Evolutionary conservation across 768 basidiomycete species (phyloP).

Genomic region (Mycena metata): DNA sequence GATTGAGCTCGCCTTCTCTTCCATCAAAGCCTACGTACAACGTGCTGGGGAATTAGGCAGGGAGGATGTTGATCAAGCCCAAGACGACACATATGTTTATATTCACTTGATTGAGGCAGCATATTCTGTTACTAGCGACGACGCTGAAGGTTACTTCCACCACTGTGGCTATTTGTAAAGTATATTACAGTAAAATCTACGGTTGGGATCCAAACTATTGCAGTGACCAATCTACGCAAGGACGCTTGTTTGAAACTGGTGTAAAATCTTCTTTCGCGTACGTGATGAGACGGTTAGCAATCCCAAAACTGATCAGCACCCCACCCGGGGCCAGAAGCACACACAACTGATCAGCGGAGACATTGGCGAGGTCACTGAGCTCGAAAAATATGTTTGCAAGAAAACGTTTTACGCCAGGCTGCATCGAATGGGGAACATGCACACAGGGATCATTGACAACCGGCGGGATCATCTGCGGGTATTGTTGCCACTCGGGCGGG

Average conservation of each 20-base stretch:
- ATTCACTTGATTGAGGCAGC: constrained; percentile 19
- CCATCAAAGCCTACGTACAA: constrained; percentile 20
- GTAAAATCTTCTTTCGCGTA: constrained; percentile 1
- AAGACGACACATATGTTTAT: constrained; percentile 24
- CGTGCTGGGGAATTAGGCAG: not conserved
- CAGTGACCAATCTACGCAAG: not conserved
- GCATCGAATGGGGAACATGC: not conserved
- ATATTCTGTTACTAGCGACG: constrained; percentile 9
- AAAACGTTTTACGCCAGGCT: not conserved
- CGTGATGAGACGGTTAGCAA: constrained; percentile 12
- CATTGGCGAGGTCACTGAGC: constrained; percentile 4
- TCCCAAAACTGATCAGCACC: not conserved
- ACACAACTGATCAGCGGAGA: not conserved
- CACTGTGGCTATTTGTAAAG: constrained; percentile 25
- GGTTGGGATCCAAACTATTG: too few species aligned
- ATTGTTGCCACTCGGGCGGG: not conserved
- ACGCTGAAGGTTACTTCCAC: constrained; percentile 19
- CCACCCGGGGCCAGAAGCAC: not conserved
- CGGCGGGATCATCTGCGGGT: not conserved
- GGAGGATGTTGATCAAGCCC: constrained; percentile 16
- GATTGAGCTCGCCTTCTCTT: constrained; percentile 19
- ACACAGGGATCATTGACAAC: not conserved
- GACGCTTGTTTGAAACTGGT: not conserved
- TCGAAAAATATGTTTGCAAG: not conserved
- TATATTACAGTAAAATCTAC: constrained; percentile 15